Evolutionary conservation across 1,139 yeast genomes (phyloP).

Genomic region (Pichia terricola): DNA sequence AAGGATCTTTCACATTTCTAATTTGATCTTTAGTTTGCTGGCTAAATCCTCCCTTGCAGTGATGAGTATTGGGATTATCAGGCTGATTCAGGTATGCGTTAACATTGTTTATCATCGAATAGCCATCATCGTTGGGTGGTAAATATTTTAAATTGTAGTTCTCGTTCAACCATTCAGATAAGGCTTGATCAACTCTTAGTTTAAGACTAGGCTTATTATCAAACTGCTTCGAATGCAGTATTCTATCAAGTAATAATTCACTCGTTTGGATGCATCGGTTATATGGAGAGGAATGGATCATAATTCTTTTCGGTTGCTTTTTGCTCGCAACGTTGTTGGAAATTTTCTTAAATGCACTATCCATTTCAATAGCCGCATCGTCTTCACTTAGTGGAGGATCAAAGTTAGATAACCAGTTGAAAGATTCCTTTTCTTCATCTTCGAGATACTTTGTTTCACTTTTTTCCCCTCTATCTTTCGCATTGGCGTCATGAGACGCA

Average conservation of each 20-base stretch:
- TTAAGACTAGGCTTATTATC: conserved; percentile 8
- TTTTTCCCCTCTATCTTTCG: not conserved
- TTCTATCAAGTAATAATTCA: conserved; percentile 28
- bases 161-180: conserved; percentile 31
- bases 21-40: conserved; percentile 12
- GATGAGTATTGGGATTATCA: conserved; percentile 3
- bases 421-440: conserved; percentile 7
- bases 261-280: conserved; percentile 84
- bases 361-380: conserved; percentile 20
- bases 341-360: conserved; percentile 19
- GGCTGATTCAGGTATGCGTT: conserved; percentile 24
- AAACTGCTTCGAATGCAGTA: conserved; percentile 6
- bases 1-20: conserved; percentile 17
- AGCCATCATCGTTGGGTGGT: conserved; percentile 35
- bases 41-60: conserved; percentile 1
- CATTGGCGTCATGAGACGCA: too few relatives aligned
- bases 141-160: conserved; percentile 27
- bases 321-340: conserved; percentile 8
- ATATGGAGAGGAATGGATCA: conserved; percentile 60
- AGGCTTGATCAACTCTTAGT: conserved; percentile 28
- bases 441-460: conserved; percentile 1
- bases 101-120: conserved; percentile 27
- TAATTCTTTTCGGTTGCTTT: conserved; percentile 10
- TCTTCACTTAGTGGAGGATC: conserved; percentile 25
- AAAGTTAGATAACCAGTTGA: conserved; percentile 25